Evolutionary conservation across 495 filamentous ascomycete genomes (phyloP), one percentile per base, ranked within the genome.

Genomic region (Cairneyella variabilis): DNA sequence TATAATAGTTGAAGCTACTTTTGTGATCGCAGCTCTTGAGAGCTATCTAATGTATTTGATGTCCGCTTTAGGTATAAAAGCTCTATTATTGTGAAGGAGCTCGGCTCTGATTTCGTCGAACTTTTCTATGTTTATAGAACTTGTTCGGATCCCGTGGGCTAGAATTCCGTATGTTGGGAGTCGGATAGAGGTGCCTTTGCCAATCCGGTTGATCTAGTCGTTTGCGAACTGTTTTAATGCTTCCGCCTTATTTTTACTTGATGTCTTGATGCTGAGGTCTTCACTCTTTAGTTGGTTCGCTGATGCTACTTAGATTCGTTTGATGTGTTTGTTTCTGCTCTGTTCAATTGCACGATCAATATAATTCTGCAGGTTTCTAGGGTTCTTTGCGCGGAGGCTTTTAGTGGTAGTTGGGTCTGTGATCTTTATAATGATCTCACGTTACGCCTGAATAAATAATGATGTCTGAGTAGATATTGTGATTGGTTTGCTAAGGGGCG

Each of bases 1-100:
- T 32, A 32, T 32, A 32, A 32, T 32, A 32, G 28, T 7, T 32
- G 28, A 32, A 7, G 28, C 28, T 32, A 14, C 6, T 32, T 32
- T 32, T 32, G 28, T 32, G 28, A 14, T 12, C 26, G 39, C 25
- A 10, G 12, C 10, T 36, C 51, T 32, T 44, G 26, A 53, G 9
- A 53, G 51, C 51, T 21, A 53, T 46, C 51, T 27, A 10, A 53
- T 53, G 21, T 53, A 52, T 52, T 41, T 43, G 30, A 52, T 52
- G 21, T 52, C 37, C 7, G 48, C 48, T 26, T 9, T 21, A n/a
- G 38, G 49, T 27, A 43, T 52, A 30, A 52, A 52, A 3, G 48
- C 17, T 42, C 22, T 52, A 25, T 52, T 52, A 32, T 52, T 37
- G 5, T 52, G 37, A n/a, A 52, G 37, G n/a, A 52, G n/a, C 38